A percentile compares a stretch with the other conserved stretches of the same genome.
phyloP scores from a whole-genome alignment of 352 stramenopile genomes.

The Globisporangium cystogenes region DNA sequence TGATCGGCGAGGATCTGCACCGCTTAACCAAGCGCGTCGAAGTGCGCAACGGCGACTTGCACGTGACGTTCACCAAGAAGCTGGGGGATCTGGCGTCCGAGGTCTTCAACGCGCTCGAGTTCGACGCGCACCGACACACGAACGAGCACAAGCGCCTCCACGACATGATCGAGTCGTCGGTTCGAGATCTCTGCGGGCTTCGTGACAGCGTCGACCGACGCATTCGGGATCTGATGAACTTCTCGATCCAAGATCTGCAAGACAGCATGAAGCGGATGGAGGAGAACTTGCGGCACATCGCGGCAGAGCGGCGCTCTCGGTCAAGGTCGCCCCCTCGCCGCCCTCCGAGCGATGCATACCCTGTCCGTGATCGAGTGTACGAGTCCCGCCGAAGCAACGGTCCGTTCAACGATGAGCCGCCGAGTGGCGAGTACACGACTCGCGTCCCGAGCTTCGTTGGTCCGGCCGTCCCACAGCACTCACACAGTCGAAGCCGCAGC shows the following conservation, averaged over 20 bases:
- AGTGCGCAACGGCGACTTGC: slow-evolving; percentile 14
- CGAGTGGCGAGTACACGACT: background rate
- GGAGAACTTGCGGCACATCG: background rate
- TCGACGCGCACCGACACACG: slow-evolving; percentile 35
- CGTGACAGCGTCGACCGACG: background rate
- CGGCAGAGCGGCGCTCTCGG: background rate
- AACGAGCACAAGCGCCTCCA: slow-evolving; percentile 37
- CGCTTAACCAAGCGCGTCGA: slow-evolving; percentile 22
- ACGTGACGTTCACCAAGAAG: slow-evolving; percentile 21
- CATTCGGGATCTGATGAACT: background rate
- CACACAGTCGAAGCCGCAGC: slow-evolving; percentile 16
- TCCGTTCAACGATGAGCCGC: background rate
- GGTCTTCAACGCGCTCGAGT: slow-evolving; percentile 33
- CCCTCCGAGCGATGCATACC: background rate
- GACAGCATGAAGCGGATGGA: slow-evolving; percentile 1
- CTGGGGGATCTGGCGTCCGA: slow-evolving; percentile 29
- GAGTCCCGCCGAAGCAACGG: background rate
- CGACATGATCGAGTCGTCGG: slow-evolving; percentile 10
- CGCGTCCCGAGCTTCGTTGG: background rate
- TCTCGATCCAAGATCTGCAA: background rate
- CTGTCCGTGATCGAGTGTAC: background rate
- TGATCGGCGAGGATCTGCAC: slow-evolving; percentile 26
- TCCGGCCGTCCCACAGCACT: background rate
- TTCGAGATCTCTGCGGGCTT: background rate
- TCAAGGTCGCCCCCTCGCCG: too few species aligned